Base-by-base conservation (phyloP, 1,284 basidiomycete species). In the Cryptococcus floricola region DNA sequence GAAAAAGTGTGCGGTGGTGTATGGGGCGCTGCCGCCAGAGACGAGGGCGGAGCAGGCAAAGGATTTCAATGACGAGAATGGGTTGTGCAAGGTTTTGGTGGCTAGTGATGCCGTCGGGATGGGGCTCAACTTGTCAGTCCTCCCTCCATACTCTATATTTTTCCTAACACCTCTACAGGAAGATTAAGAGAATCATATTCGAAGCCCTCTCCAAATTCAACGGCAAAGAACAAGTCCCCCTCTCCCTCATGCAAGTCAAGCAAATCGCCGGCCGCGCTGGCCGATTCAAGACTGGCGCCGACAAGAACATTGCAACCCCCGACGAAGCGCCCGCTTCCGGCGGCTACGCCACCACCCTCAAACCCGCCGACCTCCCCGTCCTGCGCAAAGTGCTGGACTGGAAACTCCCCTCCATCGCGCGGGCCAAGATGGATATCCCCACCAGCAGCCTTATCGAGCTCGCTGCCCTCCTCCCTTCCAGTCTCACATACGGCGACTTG, bases 251-350 rank as follows among this genome's bases (percentile, higher is more conserved):
- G 0, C 88, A 91, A 69, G 85, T 91, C 75, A 98, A 98, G 74
- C 95, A 98, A 75, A 98, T 98, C 50, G 94, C 90, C 0, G 95
- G 95, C 5, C 85, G 96, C 46, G 96, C 96, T 0, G 95, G 95
- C 4, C 87, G 96, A 1, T 99, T 85, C 74, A 92, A 57, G 92
- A 1, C 77, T 89, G 54, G 84, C 87, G 46, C 50, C 58, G 41
- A 61, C 45, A 34, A 41, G 42, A 39, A 54, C 50, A 48, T 58
- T 46, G 31, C 54, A 13, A 44, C 51, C 10, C 62, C 62, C 4
- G 67, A 68, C 53, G 78, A 80, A 28, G 58, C 54, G 1, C 59
- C 70, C 34, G 68, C 79, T 25, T 74, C 81, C 0, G 85, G 83
- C 3, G 87, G 88, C 9, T 79, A 82, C 23, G 85, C 84, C n/a